These are phyloP conservation scores for Aureobasidium sp. DNA, from an alignment of 2,329 filamentous ascomycete genomes.

Conservation along the genomic window DNA sequence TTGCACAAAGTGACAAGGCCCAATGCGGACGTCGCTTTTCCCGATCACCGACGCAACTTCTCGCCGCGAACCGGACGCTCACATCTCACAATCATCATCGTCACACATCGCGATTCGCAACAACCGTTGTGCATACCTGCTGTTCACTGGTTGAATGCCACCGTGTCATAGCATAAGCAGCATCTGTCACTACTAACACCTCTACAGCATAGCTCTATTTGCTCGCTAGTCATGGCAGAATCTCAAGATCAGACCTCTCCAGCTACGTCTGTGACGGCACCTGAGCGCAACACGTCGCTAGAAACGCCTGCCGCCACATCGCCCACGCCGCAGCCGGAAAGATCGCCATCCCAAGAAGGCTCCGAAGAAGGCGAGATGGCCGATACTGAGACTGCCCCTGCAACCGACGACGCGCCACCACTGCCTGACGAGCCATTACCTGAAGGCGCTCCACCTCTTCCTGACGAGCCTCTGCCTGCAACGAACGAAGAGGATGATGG, in stretches of 20 bases:
- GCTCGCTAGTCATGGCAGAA: slow-evolving; percentile 12
- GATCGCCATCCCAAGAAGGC: slow-evolving; percentile 5
- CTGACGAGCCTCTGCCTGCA: slow-evolving; percentile 45
- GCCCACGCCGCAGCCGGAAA: not conserved
- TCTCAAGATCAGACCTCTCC: not conserved
- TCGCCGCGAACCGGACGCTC: not conserved
- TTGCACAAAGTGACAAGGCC: not conserved
- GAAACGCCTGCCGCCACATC: not conserved
- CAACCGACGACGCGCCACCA: slow-evolving; percentile 19
- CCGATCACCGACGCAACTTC: not conserved
- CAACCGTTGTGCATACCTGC: not conserved
- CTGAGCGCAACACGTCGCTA: not conserved
- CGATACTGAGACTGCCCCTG: slow-evolving; percentile 19
- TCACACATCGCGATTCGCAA: not conserved
- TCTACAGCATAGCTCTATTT: not conserved
- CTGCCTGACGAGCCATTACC: slow-evolving; percentile 18
- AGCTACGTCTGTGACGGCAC: not conserved
- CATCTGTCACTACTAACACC: slow-evolving; percentile 3
- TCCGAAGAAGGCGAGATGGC: slow-evolving; percentile 18
- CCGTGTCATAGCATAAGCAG: not conserved
- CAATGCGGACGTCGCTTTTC: not conserved
- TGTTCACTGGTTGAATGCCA: not conserved
- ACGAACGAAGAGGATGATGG: slow-evolving; percentile 51
- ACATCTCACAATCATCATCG: not conserved
- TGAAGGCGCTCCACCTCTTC: slow-evolving; percentile 30